These are phyloP conservation scores for Lentinus tigrinus DNA, from an alignment of 768 basidiomycete species.

Conservation along the genomic window DNA sequence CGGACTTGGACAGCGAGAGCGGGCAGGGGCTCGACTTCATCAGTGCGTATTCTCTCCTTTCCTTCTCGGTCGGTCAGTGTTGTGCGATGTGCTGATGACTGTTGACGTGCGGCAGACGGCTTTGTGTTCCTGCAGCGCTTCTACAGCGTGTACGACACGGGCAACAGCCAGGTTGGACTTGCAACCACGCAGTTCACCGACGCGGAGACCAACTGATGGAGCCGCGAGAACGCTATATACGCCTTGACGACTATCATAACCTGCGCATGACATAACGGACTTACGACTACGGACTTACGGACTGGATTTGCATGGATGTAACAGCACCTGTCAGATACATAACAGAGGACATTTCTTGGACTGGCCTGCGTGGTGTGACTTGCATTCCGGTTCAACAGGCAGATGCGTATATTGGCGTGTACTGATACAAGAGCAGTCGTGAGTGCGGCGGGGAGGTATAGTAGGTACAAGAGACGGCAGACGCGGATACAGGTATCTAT, in stretches of 20 bases:
- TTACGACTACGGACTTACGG: not conserved
- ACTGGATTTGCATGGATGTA: not conserved
- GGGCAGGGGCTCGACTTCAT: constrained; percentile 67
- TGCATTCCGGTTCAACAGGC: no score
- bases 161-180: constrained; percentile 32
- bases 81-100: not conserved
- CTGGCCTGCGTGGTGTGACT: no score
- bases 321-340: no score
- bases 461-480: not conserved
- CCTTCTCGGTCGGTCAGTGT: not conserved
- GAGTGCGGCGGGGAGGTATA: not conserved
- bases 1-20: constrained; percentile 47
- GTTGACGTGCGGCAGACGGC: constrained; percentile 40
- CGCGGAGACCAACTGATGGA: constrained; percentile 31
- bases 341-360: no score
- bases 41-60: constrained; percentile 35
- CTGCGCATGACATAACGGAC: not conserved
- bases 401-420: no score
- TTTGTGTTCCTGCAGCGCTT: constrained; percentile 60
- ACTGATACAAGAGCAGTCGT: not conserved
- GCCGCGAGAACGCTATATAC: not conserved
- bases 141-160: constrained; percentile 45
- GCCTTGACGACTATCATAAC: not conserved
- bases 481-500: constrained; percentile 2
- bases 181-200: constrained; percentile 34